Evolutionary conservation across 2,329 filamentous ascomycete genomes (phyloP).

Genomic region (Hypocreales sp.): DNA sequence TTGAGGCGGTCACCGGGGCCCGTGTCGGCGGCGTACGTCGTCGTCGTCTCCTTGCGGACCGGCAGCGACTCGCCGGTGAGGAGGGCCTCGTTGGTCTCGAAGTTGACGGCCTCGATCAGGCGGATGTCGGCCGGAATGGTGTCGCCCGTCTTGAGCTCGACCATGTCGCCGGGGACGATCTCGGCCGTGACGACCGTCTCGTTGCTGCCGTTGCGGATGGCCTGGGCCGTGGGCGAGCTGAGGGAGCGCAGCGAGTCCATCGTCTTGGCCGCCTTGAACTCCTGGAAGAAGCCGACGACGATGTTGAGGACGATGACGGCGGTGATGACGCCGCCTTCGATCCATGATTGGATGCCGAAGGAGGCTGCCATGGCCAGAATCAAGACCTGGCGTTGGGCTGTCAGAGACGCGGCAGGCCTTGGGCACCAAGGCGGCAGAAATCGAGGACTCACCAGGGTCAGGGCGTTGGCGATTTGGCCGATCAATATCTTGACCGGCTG

Average conservation of each 20-base stretch:
- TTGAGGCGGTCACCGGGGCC: constrained; percentile 44
- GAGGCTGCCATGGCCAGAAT: constrained; percentile 42
- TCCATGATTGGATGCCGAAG: constrained; percentile 42
- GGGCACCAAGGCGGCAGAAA: background rate
- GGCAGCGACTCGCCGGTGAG: constrained; percentile 50
- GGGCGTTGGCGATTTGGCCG: constrained; percentile 51
- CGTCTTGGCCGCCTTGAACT: constrained; percentile 31
- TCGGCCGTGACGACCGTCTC: constrained; percentile 21
- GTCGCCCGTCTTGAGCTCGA: constrained; percentile 37
- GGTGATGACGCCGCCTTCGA: constrained; percentile 42
- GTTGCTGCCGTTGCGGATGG: constrained; percentile 24
- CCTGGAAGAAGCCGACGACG: constrained; percentile 31
- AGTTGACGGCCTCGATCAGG: constrained; percentile 43
- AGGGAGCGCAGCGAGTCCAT: constrained; percentile 31
- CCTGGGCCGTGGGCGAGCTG: constrained; percentile 26
- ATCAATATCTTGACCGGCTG: constrained; percentile 48
- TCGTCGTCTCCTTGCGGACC: constrained; percentile 34
- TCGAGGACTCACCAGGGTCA: constrained; percentile 39
- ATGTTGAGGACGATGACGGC: constrained; percentile 44
- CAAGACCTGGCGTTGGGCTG: constrained; percentile 21
- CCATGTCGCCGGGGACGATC: constrained; percentile 43
- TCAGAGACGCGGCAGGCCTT: background rate
- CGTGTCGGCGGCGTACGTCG: constrained; percentile 24
- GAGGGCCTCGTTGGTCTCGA: constrained; percentile 51
- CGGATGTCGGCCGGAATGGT: constrained; percentile 47